Evolutionary conservation across 2,329 filamentous ascomycete species (phyloP).

Genomic region (Fusarium udum): DNA sequence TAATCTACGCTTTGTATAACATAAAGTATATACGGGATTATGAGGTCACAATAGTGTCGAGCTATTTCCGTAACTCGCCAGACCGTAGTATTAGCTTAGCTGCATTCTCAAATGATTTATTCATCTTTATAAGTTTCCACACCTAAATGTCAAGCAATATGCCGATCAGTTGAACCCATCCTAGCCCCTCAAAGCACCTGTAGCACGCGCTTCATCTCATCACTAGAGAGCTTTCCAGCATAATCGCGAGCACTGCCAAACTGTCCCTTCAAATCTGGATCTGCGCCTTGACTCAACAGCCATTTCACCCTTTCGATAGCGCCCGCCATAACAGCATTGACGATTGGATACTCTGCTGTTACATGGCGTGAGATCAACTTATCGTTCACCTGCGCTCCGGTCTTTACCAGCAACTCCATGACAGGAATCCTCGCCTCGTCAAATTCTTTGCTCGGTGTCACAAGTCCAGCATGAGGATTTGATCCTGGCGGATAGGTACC

Average conservation of each 20-base stretch:
- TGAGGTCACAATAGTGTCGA: not conserved
- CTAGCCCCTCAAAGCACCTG: not conserved
- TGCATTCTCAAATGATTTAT: not conserved
- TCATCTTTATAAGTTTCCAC: too few species aligned
- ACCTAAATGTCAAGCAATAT: too few species aligned
- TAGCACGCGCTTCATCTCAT: constrained; percentile 29
- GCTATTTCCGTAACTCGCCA: too few species aligned
- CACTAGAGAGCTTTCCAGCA: not conserved
- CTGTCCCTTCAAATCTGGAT: constrained; percentile 16
- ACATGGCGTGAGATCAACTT: constrained; percentile 8
- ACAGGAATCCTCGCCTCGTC: constrained; percentile 21
- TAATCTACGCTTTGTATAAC: too few species aligned
- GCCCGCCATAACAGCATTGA: constrained; percentile 31
- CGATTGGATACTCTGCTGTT: constrained; percentile 21
- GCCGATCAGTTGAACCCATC: not conserved
- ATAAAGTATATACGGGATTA: not conserved
- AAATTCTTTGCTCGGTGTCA: constrained; percentile 3
- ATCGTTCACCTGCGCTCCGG: constrained; percentile 26
- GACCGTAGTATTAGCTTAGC: not conserved
- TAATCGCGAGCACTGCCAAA: constrained; percentile 26
- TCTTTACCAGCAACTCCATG: constrained; percentile 23
- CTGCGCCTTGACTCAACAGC: constrained; percentile 29
- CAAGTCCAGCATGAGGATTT: not conserved
- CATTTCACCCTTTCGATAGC: constrained; percentile 31
- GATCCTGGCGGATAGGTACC: not conserved